Evolutionary conservation across 1,284 basidiomycete species (phyloP), one percentile per base, ranked within the genome.

Genomic region (Boletellus sp.): DNA sequence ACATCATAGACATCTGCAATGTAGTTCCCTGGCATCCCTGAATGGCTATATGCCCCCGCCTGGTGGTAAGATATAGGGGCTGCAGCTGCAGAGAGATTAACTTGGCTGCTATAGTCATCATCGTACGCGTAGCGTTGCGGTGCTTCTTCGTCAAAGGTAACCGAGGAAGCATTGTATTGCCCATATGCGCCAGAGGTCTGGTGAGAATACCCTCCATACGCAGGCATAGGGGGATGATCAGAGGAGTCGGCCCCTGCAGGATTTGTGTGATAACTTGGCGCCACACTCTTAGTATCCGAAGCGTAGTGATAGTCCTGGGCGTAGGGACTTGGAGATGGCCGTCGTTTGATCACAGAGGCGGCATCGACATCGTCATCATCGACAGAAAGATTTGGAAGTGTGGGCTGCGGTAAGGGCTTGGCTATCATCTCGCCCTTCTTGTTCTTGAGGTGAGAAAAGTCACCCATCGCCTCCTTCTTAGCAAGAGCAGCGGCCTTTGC

Each of bases 361-460:
- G 73, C 67, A 53, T 90, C 84, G 57, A 87, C 82, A 55, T 77
- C 82, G 55, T 78, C 87, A 57, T 96, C 91, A 56, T 93, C 89
- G 52, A 97, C 76, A 19, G 85, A 89, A 49, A 99, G 79, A 57
- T 90, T 89, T n/a, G 95, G 95, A 43, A 98, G 80, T 2, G 95
- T 99, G 0, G 95, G 95, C 71, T 97, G 93, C n/a, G 91, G 91
- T 21, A 92, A 77, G n/a, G 91, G 88, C 58, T 88, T 81, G 18
- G 79, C 83, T 49, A 91, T 78, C 62, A 91, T 73, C 66, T 93
- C 86, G 49, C 94, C 93, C 68, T 92, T 93, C 77, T 91, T 91
- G 76, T 94, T 93, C 79, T 90, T 95, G 61, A 96, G 78, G 70
- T 95, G 92, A 43, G 89, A 91, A 71, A 78, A 95, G 68, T 93